Conservation (phyloP, 768 basidiomycete genomes). For the Tylopilus plumbeoviolaceoides region DNA sequence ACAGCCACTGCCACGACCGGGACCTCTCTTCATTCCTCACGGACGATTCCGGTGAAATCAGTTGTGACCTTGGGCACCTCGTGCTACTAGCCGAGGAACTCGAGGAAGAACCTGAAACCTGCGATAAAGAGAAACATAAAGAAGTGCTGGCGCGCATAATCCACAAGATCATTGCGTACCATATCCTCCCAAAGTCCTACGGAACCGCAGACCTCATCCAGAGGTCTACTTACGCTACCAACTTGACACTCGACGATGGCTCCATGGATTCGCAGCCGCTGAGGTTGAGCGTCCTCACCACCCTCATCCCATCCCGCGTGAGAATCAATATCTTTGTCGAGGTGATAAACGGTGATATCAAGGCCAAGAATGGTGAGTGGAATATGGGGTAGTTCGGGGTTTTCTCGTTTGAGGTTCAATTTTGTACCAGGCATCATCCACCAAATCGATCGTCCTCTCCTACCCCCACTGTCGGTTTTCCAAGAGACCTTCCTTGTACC, state of each 20-base stretch:
- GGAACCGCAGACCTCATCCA: slow-evolving; percentile 39
- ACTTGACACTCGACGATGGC: slow-evolving; percentile 39
- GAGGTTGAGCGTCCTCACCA: slow-evolving; percentile 39
- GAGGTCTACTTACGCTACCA: slow-evolving; percentile 53
- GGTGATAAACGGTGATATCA: slow-evolving; percentile 9
- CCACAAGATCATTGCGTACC: slow-evolving; percentile 46
- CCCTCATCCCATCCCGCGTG: slow-evolving; percentile 32
- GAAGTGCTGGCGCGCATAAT: slow-evolving; percentile 55
- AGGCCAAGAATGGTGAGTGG: slow-evolving; percentile 6
- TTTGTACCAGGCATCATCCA: slow-evolving; percentile 7
- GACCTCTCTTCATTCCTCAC: neutral
- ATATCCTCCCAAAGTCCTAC: slow-evolving; percentile 36
- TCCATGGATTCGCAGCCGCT: slow-evolving; percentile 42
- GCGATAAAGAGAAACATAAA: slow-evolving; percentile 45
- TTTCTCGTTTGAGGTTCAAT: neutral
- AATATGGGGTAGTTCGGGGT: neutral
- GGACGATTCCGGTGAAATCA: neutral
- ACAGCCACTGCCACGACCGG: neutral
- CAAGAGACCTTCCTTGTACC: slow-evolving; percentile 10
- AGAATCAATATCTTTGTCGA: slow-evolving; percentile 17
- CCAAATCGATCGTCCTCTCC: slow-evolving; percentile 11
- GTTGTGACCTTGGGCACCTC: slow-evolving; percentile 5
- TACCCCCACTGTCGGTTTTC: slow-evolving; percentile 12
- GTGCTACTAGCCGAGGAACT: slow-evolving; percentile 31
- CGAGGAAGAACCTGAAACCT: slow-evolving; percentile 39